Conservation (phyloP, 768 basidiomycete genomes). For the Calvatia gigantea region DNA sequence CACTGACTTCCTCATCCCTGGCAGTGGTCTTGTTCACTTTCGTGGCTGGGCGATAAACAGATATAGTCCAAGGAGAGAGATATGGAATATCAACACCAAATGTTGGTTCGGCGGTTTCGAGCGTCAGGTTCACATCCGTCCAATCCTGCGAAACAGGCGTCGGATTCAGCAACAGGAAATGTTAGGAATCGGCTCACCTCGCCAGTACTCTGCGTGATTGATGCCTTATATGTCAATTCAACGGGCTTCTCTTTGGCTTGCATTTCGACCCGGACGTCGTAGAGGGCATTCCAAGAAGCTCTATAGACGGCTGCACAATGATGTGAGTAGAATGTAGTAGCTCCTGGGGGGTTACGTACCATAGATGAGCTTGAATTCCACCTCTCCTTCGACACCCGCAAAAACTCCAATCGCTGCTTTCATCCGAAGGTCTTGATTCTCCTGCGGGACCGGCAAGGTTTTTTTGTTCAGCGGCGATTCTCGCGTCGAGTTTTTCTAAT, state of each 20-base stretch:
- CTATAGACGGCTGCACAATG: slow-evolving; percentile 27
- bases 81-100: slow-evolving; percentile 34
- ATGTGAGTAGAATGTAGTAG: neutral
- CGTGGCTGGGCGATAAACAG: slow-evolving; percentile 17
- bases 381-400: slow-evolving; percentile 31
- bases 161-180: neutral
- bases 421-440: slow-evolving; percentile 24
- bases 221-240: slow-evolving; percentile 36
- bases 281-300: slow-evolving; percentile 36
- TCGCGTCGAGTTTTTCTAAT: slow-evolving; percentile 20
- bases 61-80: slow-evolving; percentile 35
- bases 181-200: slow-evolving; percentile 25
- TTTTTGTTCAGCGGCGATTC: slow-evolving; percentile 22
- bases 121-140: slow-evolving; percentile 36
- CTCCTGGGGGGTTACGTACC: slow-evolving; percentile 21
- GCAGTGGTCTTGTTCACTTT: neutral
- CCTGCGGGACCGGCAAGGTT: slow-evolving; percentile 15
- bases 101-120: slow-evolving; percentile 41
- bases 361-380: slow-evolving; percentile 36
- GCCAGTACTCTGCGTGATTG: slow-evolving; percentile 38
- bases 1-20: neutral
- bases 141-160: slow-evolving; percentile 29
- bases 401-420: slow-evolving; percentile 33
- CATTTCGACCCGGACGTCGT: slow-evolving; percentile 42
- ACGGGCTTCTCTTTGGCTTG: slow-evolving; percentile 35